Conservation (phyloP, 371 early-diverging fungal genomes). For the Mucor racemosus region DNA sequence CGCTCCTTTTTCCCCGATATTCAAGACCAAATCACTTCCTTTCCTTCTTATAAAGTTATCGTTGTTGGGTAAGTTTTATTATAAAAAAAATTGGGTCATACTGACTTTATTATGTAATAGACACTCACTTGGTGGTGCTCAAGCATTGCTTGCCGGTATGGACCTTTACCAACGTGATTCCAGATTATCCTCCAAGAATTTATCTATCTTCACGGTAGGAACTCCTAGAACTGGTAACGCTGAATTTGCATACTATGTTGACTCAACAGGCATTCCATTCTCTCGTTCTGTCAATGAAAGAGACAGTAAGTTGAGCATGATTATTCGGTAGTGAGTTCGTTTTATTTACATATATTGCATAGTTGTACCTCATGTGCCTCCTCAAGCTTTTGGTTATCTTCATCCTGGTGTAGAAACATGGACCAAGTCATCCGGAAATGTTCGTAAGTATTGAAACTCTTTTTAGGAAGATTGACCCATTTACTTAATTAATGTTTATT, state of each 20-base stretch:
- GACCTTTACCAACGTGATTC: constrained; percentile 30
- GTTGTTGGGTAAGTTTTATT: constrained; percentile 17
- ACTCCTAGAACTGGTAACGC: constrained; percentile 33
- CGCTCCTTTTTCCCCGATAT: constrained; percentile 11
- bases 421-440: constrained; percentile 9
- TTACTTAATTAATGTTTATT: too few relatives aligned
- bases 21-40: constrained; percentile 16
- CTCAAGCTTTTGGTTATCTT: constrained; percentile 21
- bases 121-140: constrained; percentile 34
- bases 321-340: too few relatives aligned
- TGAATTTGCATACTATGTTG: constrained; percentile 30
- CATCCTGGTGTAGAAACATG: constrained; percentile 33
- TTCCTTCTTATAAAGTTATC: constrained; percentile 22
- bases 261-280: constrained; percentile 21
- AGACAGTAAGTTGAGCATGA: constrained; percentile 16
- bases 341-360: background rate
- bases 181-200: constrained; percentile 17
- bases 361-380: constrained; percentile 31
- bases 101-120: background rate
- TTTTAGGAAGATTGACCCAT: too few relatives aligned
- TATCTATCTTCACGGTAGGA: constrained; percentile 28
- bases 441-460: constrained; percentile 13
- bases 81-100: too few relatives aligned
- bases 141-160: constrained; percentile 30
- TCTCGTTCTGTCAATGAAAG: constrained; percentile 22